Evolutionary conservation across 2,329 filamentous ascomycete genomes (phyloP).

Genomic region (Phialophora macrospora): DNA sequence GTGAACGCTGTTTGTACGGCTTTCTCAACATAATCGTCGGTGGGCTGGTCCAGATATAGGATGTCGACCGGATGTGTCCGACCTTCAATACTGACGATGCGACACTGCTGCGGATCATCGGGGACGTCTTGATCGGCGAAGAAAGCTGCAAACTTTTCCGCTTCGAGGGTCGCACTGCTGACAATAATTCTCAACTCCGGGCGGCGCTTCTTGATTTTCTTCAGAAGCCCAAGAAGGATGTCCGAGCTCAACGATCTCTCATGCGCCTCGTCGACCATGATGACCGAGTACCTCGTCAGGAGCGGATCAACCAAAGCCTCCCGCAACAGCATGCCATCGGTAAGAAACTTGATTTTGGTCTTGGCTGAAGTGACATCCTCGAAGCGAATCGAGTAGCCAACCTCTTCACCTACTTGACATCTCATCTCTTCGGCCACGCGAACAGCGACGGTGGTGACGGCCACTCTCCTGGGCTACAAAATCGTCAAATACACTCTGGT

Average conservation of each 20-base stretch:
- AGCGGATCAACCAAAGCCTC: conserved; percentile 93
- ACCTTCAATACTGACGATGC: conserved; percentile 84
- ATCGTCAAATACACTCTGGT: conserved; percentile 30
- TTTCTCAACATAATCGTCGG: conserved; percentile 84
- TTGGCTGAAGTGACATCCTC: conserved; percentile 86
- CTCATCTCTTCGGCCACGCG: conserved; percentile 88
- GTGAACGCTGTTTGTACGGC: conserved; percentile 83
- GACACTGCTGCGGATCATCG: conserved; percentile 51
- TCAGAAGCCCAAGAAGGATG: conserved; percentile 83
- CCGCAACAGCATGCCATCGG: conserved; percentile 86
- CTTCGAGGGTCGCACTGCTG: conserved; percentile 91
- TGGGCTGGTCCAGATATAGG: conserved; percentile 76
- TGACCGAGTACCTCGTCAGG: conserved; percentile 86
- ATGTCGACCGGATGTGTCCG: conserved; percentile 87
- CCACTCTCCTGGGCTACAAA: conserved; percentile 79
- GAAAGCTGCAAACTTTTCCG: conserved; percentile 81
- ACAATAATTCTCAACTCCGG: conserved; percentile 85
- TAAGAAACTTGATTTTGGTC: conserved; percentile 93
- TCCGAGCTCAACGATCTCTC: conserved; percentile 93
- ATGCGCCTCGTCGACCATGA: conserved; percentile 98
- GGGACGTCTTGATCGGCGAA: conserved; percentile 58
- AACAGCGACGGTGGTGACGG: conserved; percentile 85
- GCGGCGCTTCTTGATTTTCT: conserved; percentile 82
- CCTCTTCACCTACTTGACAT: conserved; percentile 84
- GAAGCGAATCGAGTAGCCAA: conserved; percentile 89